phyloP scores from a whole-genome alignment of 176 grass and related monocot species.

The Alloteropsis semialata region DNA sequence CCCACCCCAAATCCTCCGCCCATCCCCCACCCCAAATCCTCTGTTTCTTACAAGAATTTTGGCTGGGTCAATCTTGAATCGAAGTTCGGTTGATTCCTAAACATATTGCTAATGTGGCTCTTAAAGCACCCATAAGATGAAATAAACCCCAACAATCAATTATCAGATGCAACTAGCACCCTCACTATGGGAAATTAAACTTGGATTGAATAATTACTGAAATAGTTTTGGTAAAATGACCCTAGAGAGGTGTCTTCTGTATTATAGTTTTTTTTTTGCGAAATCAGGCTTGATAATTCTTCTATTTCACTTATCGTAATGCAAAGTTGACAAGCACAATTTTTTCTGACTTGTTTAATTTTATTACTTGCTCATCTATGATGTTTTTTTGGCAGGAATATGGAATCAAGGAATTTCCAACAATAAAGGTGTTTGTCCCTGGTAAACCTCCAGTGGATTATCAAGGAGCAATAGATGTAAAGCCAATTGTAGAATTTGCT shows the following conservation, averaged over 20 bases:
- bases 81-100: no score
- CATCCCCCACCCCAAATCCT: no score
- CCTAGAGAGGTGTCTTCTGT: background rate
- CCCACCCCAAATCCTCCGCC: no score
- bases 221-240: background rate
- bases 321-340: background rate
- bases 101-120: background rate
- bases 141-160: background rate
- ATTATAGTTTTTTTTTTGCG: constrained; percentile 13
- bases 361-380: background rate
- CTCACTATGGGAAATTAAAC: background rate
- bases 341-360: background rate
- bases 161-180: background rate
- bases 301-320: no score
- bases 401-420: constrained; percentile 92
- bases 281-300: no score
- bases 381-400: constrained; percentile 62
- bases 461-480: constrained; percentile 91
- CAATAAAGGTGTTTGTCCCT: constrained; percentile 92
- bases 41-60: no score
- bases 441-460: constrained; percentile 95
- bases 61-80: no score
- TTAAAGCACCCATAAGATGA: background rate
- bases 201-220: background rate
- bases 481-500: constrained; percentile 92